A percentile compares a stretch with the other conserved stretches of the same genome.
Evolutionary conservation across 2,329 filamentous ascomycete genomes (phyloP).

Genomic region (Cytospora paraplurivora): DNA sequence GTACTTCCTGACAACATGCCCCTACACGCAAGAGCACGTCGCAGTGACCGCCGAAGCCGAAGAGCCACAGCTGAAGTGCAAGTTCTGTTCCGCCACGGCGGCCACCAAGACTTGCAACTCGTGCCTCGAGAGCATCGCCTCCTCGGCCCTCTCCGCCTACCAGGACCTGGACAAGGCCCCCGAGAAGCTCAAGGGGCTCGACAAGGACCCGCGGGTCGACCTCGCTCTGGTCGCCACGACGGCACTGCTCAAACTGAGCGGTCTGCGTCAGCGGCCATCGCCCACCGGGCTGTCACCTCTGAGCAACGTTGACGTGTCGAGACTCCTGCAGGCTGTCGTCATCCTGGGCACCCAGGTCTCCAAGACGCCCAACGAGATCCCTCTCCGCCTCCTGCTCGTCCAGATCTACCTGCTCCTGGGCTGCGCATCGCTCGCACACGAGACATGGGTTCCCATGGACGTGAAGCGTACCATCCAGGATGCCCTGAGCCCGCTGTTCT

Average conservation of each 20-base stretch:
- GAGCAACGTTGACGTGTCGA: constrained; percentile 32
- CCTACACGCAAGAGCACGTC: constrained; percentile 35
- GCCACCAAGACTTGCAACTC: constrained; percentile 26
- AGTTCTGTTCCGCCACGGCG: constrained; percentile 27
- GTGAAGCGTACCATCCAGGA: constrained; percentile 62
- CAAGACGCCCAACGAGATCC: constrained; percentile 48
- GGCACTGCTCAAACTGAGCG: constrained; percentile 38
- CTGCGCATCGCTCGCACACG: constrained; percentile 48
- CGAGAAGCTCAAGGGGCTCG: constrained; percentile 31
- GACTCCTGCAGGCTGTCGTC: constrained; percentile 51
- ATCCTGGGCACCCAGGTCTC: constrained; percentile 53
- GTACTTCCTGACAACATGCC: constrained; percentile 48
- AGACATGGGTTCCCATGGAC: constrained; percentile 53
- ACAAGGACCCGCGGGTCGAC: constrained; percentile 39
- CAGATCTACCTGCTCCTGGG: constrained; percentile 56
- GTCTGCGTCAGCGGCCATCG: constrained; percentile 28
- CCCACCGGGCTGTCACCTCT: constrained; percentile 29
- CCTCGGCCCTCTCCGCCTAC: constrained; percentile 32
- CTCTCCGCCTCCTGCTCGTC: constrained; percentile 52
- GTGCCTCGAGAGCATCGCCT: constrained; percentile 32
- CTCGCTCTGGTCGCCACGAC: constrained; percentile 38
- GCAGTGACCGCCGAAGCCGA: constrained; percentile 32
- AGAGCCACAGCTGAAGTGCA: constrained; percentile 31
- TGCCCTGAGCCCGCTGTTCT: constrained; percentile 55
- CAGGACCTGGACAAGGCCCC: constrained; percentile 31